Evolutionary conservation across 2,329 filamentous ascomycete genomes (phyloP).

Genomic region (Endothia cerciana): DNA sequence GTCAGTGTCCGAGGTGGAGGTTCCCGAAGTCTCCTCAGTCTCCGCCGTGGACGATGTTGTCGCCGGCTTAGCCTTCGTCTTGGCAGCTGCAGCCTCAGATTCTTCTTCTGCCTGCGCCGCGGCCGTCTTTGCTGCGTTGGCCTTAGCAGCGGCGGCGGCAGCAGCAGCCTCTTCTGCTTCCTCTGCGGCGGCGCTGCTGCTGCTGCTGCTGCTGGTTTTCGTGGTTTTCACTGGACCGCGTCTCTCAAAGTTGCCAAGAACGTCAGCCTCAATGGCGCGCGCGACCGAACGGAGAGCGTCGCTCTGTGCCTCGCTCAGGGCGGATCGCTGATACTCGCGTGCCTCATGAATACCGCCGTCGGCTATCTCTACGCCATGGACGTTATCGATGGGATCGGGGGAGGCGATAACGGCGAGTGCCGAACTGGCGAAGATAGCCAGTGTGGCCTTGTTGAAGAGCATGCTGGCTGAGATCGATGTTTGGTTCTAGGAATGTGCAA

Average conservation of each 20-base stretch:
- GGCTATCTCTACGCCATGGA: background rate
- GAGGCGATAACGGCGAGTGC: background rate
- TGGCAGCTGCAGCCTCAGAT: background rate
- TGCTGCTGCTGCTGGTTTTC: background rate
- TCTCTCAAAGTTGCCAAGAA: background rate
- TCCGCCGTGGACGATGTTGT: background rate
- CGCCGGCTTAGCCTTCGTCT: background rate
- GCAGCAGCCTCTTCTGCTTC: background rate
- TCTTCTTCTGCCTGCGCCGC: background rate
- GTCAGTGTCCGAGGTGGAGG: background rate
- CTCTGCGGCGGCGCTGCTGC: background rate
- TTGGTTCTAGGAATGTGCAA: background rate
- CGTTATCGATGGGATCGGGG: background rate
- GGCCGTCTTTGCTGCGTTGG: background rate
- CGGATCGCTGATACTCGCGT: background rate
- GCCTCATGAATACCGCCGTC: background rate
- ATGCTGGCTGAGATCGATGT: background rate
- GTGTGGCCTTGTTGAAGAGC: constrained; percentile 9
- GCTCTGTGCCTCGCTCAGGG: background rate
- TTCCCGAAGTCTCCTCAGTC: background rate
- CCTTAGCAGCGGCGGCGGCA: background rate
- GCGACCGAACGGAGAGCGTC: background rate
- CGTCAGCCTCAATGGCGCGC: background rate
- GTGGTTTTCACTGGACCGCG: background rate
- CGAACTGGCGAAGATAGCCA: background rate